These are phyloP conservation scores for Tylopilus orsonianus DNA, from an alignment of 1,284 basidiomycete species.

Conservation along the genomic window DNA sequence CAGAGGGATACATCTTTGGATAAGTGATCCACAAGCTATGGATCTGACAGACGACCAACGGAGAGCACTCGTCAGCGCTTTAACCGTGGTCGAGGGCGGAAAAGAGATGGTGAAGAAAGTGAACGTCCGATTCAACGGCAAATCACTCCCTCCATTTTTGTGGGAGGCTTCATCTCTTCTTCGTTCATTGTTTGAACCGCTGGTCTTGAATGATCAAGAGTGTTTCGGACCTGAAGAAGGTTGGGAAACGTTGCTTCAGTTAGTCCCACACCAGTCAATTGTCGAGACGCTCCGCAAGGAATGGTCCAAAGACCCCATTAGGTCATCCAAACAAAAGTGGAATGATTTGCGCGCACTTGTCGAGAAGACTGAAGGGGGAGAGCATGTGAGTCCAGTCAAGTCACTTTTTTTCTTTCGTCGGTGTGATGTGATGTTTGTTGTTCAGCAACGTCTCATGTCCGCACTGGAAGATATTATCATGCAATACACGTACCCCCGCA, in stretches of 20 bases:
- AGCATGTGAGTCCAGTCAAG: constrained; percentile 11
- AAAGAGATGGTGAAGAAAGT: constrained; percentile 86
- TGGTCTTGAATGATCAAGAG: constrained; percentile 86
- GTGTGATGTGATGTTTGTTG: constrained; percentile 5
- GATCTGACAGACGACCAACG: constrained; percentile 91
- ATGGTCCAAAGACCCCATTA: constrained; percentile 62
- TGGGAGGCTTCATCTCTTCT: constrained; percentile 53
- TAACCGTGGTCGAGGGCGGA: constrained; percentile 85
- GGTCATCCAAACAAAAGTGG: constrained; percentile 74
- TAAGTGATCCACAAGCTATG: constrained; percentile 89
- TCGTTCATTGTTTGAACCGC: constrained; percentile 56
- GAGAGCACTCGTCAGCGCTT: constrained; percentile 80
- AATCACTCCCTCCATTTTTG: constrained; percentile 68
- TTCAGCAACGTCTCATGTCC: constrained; percentile 38
- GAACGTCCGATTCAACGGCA: constrained; percentile 55
- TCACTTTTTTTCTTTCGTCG: background rate
- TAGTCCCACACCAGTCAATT: constrained; percentile 67
- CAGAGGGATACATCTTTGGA: constrained; percentile 98
- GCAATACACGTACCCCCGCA: constrained; percentile 94
- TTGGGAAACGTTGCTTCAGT: constrained; percentile 73
- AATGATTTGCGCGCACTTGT: constrained; percentile 53
- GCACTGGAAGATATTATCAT: constrained; percentile 87
- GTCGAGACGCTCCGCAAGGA: constrained; percentile 49
- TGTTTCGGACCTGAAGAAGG: constrained; percentile 75
- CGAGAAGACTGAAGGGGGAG: constrained; percentile 21